Percentiles rank a stretch among this genome's conserved stretches.
Conservation (phyloP, 306 rosid genomes). For the Cicer chorassanicum region DNA sequence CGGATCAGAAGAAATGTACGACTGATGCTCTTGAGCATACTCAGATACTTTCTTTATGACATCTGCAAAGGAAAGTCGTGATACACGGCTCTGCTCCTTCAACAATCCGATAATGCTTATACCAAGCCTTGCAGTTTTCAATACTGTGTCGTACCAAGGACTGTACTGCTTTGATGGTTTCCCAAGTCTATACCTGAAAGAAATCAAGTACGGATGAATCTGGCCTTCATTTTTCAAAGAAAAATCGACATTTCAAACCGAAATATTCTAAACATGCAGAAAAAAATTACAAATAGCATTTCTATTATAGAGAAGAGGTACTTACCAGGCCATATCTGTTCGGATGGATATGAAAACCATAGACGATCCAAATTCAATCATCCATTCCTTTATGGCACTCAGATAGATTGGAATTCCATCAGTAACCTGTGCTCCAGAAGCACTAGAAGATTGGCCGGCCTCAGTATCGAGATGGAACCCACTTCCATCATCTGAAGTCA, state of each 20-base stretch:
- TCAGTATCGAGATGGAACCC: conserved; percentile 82
- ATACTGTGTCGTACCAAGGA: conserved; percentile 82
- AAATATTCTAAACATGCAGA: conserved; percentile 20
- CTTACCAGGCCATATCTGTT: conserved; percentile 93
- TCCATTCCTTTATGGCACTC: conserved; percentile 95
- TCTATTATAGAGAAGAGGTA: conserved; percentile 39
- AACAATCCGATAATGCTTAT: conserved; percentile 75
- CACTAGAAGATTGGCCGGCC: conserved; percentile 59
- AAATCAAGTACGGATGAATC: conserved; percentile 13
- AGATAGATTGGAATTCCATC: conserved; percentile 90
- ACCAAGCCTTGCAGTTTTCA: conserved; percentile 83
- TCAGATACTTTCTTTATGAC: conserved; percentile 71
- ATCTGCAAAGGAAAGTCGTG: conserved; percentile 81
- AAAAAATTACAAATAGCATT: conserved; percentile 7
- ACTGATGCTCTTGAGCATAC: conserved; percentile 51
- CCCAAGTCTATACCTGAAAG: conserved; percentile 88
- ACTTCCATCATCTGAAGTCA: conserved; percentile 88
- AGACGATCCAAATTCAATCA: conserved; percentile 92
- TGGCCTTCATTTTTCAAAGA: conserved; percentile 13
- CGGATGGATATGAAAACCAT: conserved; percentile 87
- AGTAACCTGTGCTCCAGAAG: conserved; percentile 55
- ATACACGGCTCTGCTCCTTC: conserved; percentile 85
- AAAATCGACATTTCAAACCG: conserved; percentile 12
- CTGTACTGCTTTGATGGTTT: conserved; percentile 92
- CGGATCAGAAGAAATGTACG: conserved; percentile 75